Base-by-base conservation (phyloP, 2,329 filamentous ascomycete genomes). In the Botrytis galanthina region DNA sequence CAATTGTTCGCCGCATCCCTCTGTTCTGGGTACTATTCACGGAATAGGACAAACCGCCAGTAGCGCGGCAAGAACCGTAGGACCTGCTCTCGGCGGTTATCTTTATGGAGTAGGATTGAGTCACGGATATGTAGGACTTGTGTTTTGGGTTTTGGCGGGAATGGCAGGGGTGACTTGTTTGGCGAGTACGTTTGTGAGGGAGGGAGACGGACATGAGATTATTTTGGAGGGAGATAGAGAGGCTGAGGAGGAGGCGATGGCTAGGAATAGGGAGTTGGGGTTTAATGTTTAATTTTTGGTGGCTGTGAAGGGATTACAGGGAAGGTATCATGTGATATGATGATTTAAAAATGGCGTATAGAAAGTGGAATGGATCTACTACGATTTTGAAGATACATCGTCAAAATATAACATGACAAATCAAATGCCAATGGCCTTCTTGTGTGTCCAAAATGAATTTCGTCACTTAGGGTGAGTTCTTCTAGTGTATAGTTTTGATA, bases 141-240 rank as follows among this genome's bases (percentile, higher is more conserved):
- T 77, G 14, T 80, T 80, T 66, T 81, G 80, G 82, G 86, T 75
- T 0, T 80, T 92, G 44, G 84, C 86, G 44, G 81, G 83, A 42
- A 88, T 89, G 0, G 78, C 90, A 0, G 84, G 90, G 0, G 88
- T 89, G 0, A 76, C 73, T 64, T 78, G 77, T 29, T 74, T 87
- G 7, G 85, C 86, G 8, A 90, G 87, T 71, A 84, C 86, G 76
- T 85, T 87, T 74, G 87, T 91, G 14, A 83, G 82, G 70, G 90
- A 92, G 76, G 89, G 90, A 0, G 83, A 90, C 77, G 90, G 90
- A 0, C 89, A 91, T 79, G 90, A 91, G 80, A 87, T 92, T 63
- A 85, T 89, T 84, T 79, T 92, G 2, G 87, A 90, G 42, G 90
- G 89, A 0, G 90, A 91, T 75, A 85, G 87, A 42, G 86, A 87